Base-by-base conservation (phyloP, 495 filamentous ascomycete genomes). In the Trichoderma asperelloides region DNA sequence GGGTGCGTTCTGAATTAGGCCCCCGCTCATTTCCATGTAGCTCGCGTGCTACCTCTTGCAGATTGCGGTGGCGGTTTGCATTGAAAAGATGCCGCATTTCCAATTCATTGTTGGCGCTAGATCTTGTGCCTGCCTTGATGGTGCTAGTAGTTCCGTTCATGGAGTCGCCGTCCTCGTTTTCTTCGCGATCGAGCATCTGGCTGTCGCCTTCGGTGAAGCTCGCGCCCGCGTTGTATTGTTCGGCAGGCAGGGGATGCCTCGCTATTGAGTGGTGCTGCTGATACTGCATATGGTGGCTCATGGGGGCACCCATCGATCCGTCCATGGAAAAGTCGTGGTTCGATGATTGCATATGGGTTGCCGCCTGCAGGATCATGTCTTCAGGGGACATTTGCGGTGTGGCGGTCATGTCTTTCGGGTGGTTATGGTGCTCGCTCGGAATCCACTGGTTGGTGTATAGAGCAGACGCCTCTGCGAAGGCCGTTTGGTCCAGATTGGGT, bases 1-100 rank as follows among this genome's bases (percentile, higher is more conserved):
- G 93, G 51, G 93, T 91, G 74, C 96, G 90, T 75, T 98, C 95
- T 8, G 94, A 91, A 74, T 92, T 92, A 16, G 91, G 90, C 0
- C 83, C 83, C 37, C 83, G 78, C 68, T 86, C 84, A 67, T 86
- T 85, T 7, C 82, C 83, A 70, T 84, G 82, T 25, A 91, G 81
- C 74, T 93, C 92, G 39, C 81, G 81, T 5, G 94, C 95, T 68
- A 98, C 91, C 33, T 97, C 91, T 68, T 89, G 86, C 62, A 98
- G 77, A 3, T 79, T 81, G 30, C 91, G 89, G 51, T 88, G 85
- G 69, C 89, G 86, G 72, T 95, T 96, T 67, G 86, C 81, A 1
- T 84, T 79, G 64, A 96, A 88, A 37, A 98, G 79, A 71, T 93
- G 91, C 65, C 93, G 87, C 79, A 98, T 85, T 73, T 98, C 95